These are phyloP conservation scores for Bothriochloa decipiens DNA, from an alignment of 176 grass and related monocot genomes.

Conservation along the genomic window DNA sequence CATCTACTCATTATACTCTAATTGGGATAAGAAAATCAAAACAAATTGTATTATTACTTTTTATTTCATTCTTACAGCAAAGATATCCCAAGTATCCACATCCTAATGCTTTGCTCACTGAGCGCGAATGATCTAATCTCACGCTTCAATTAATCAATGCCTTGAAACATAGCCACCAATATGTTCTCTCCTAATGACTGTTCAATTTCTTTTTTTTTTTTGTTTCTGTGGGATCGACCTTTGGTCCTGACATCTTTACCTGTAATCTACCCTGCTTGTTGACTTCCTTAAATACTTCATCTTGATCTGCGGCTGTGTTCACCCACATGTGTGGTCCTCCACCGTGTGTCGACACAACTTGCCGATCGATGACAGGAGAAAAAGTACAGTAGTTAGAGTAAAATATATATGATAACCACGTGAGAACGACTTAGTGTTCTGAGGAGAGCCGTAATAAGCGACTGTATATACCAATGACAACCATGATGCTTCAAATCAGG, in stretches of 20 bases:
- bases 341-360: background rate
- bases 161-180: no score
- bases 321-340: constrained; percentile 19
- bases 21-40: no score
- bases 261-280: background rate
- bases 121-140: no score
- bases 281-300: background rate
- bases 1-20: no score
- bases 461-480: background rate
- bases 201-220: no score
- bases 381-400: background rate
- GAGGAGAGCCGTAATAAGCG: background rate
- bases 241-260: background rate
- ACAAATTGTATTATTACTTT: no score
- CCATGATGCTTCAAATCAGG: constrained; percentile 9
- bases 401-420: background rate
- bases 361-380: background rate
- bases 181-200: no score
- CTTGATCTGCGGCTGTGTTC: background rate
- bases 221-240: no score
- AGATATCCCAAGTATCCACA: no score
- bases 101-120: no score
- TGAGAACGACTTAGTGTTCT: background rate
- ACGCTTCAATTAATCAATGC: no score
- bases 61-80: no score